A percentile compares a stretch with the other conserved stretches of the same genome.
phyloP scores from a whole-genome alignment of 805 yeast genomes.

The Yarrowia sp. region DNA sequence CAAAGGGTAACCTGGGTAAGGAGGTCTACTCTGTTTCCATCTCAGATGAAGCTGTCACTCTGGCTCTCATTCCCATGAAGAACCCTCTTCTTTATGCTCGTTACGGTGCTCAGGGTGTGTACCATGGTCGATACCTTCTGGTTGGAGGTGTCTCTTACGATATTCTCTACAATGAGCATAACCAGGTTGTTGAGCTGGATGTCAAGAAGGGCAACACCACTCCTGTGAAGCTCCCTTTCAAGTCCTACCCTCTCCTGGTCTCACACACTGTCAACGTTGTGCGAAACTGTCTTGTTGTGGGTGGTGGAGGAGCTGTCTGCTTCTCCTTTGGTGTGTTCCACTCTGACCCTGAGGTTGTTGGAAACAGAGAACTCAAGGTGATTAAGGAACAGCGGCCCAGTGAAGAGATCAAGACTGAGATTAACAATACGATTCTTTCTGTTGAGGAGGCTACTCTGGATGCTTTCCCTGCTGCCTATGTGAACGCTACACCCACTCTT shows the following conservation, averaged over 20 bases:
- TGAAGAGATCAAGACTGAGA: not conserved
- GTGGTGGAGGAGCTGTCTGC: constrained; percentile 80
- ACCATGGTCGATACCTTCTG: constrained; percentile 42
- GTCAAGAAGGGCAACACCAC: not conserved
- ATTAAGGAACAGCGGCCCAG: constrained; percentile 1
- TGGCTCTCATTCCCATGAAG: not conserved
- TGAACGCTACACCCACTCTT: constrained; percentile 33
- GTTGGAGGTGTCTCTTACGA: constrained; percentile 56
- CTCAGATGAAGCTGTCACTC: not conserved
- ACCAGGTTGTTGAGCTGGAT: constrained; percentile 41
- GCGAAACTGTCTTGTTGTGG: constrained; percentile 32
- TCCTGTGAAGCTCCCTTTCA: constrained; percentile 1
- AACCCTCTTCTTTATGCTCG: constrained; percentile 40
- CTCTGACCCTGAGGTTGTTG: constrained; percentile 38
- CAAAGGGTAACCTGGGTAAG: constrained; percentile 11
- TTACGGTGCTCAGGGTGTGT: constrained; percentile 48
- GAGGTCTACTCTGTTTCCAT: not conserved
- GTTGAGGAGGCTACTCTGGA: constrained; percentile 6
- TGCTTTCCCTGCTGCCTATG: not conserved
- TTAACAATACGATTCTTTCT: not conserved
- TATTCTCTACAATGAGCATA: constrained; percentile 39
- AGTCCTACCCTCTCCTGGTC: constrained; percentile 47
- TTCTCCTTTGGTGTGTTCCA: constrained; percentile 71
- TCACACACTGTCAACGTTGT: constrained; percentile 50
- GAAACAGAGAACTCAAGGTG: not conserved